A percentile compares a stretch with the other conserved stretches of the same genome.
Conservation (phyloP, 192 early-diverging fungal species). For the Coemansia sp. region DNA sequence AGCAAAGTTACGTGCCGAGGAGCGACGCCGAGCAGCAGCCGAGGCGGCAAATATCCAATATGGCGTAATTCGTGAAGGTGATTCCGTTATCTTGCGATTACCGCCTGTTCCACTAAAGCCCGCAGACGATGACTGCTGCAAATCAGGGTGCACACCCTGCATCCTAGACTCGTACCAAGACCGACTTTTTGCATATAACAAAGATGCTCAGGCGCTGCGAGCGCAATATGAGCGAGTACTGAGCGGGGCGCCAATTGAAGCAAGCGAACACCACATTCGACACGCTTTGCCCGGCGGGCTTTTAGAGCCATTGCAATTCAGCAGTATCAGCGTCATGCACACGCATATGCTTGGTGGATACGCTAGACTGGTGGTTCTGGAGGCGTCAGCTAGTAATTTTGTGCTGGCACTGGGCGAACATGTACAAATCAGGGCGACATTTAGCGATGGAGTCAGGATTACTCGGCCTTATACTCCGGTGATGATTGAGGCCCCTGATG, state of each 20-base stretch:
- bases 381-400: slow-evolving; percentile 34
- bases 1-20: slow-evolving; percentile 32
- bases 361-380: slow-evolving; percentile 35
- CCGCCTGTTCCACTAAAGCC: slow-evolving; percentile 37
- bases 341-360: slow-evolving; percentile 7
- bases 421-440: slow-evolving; percentile 29
- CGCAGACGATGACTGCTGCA: slow-evolving; percentile 44
- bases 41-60: neutral
- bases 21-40: slow-evolving; percentile 17
- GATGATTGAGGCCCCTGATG: slow-evolving; percentile 32
- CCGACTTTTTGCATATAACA: slow-evolving; percentile 13
- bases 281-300: slow-evolving; percentile 14
- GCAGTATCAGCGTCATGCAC: slow-evolving; percentile 16
- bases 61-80: slow-evolving; percentile 10
- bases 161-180: slow-evolving; percentile 50
- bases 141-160: slow-evolving; percentile 54
- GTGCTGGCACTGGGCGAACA: slow-evolving; percentile 35
- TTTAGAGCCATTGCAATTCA: slow-evolving; percentile 35
- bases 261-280: slow-evolving; percentile 10
- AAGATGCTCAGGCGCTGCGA: slow-evolving; percentile 7
- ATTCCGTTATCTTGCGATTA: slow-evolving; percentile 23
- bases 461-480: slow-evolving; percentile 48
- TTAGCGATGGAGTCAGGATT: neutral
- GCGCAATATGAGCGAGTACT: slow-evolving; percentile 24
- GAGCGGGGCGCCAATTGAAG: slow-evolving; percentile 8